These are phyloP conservation scores for Geotrichum klebahnii DNA, from an alignment of 1,139 yeast species.

Conservation along the genomic window DNA sequence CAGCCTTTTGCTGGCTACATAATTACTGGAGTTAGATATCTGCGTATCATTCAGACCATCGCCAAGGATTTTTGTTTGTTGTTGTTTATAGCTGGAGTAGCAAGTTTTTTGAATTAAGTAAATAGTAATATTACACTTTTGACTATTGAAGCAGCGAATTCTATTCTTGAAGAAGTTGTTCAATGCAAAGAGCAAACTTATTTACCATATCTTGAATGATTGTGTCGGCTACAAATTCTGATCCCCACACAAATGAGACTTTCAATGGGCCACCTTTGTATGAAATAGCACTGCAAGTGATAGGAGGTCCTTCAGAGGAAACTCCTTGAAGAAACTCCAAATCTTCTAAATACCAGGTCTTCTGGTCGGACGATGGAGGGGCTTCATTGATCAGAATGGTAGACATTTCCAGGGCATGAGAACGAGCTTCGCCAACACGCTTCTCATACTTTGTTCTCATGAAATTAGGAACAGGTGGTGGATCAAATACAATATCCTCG, in stretches of 20 bases:
- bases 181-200: not conserved
- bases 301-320: conserved; percentile 15
- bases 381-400: conserved; percentile 1
- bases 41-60: conserved; percentile 29
- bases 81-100: conserved; percentile 34
- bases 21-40: conserved; percentile 30
- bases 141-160: not conserved
- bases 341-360: conserved; percentile 4
- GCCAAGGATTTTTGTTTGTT: conserved; percentile 35
- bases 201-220: not conserved
- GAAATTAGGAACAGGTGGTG: no score
- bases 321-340: conserved; percentile 15
- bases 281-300: conserved; percentile 13
- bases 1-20: conserved; percentile 32
- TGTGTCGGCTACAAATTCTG: conserved; percentile 11
- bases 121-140: not conserved
- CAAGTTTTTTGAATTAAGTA: conserved; percentile 11
- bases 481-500: not conserved
- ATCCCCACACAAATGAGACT: conserved; percentile 13
- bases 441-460: conserved; percentile 2
- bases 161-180: not conserved
- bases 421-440: conserved; percentile 11
- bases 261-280: conserved; percentile 9
- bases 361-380: not conserved
- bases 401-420: conserved; percentile 13